Conservation (phyloP, 1,284 basidiomycete genomes). For the Cutaneotrichosporon sp. region DNA sequence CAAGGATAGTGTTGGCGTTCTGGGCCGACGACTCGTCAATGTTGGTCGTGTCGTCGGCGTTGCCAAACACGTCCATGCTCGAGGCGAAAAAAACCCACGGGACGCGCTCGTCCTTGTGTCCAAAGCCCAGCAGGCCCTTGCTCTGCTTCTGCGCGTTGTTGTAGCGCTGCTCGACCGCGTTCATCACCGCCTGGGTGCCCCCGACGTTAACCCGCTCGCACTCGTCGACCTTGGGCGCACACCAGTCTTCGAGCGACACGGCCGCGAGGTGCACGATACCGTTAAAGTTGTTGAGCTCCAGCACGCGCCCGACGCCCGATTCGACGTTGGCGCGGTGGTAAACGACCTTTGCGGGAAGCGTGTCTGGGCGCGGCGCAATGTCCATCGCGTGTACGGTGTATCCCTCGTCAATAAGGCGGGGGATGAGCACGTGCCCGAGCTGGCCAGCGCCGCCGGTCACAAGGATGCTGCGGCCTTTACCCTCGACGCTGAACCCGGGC, state of each 20-base stretch:
- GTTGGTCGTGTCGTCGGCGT: constrained; percentile 3
- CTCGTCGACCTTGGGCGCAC: constrained; percentile 30
- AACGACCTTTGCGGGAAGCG: constrained; percentile 18
- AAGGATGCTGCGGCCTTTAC: constrained; percentile 28
- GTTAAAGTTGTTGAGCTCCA: constrained; percentile 15
- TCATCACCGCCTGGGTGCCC: constrained; percentile 30
- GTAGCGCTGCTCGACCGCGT: constrained; percentile 19
- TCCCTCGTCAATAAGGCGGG: not conserved
- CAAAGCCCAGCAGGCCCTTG: constrained; percentile 7
- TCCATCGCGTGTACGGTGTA: constrained; percentile 36
- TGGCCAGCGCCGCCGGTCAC: constrained; percentile 43
- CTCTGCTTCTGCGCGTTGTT: not conserved
- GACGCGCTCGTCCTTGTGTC: constrained; percentile 1
- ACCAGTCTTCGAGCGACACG: constrained; percentile 39
- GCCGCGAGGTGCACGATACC: constrained; percentile 45
- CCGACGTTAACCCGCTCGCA: constrained; percentile 37
- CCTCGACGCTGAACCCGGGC: constrained; percentile 43
- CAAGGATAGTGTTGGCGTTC: constrained; percentile 27
- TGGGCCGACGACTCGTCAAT: constrained; percentile 21
- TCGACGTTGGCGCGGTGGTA: constrained; percentile 20
- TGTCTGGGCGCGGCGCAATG: constrained; percentile 19
- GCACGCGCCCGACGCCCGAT: not conserved
- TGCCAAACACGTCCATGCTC: constrained; percentile 38
- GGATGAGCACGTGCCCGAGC: constrained; percentile 26
- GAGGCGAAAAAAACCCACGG: constrained; percentile 44